Base-by-base conservation (phyloP, 192 early-diverging fungal genomes). In the Coemansia sp. region DNA sequence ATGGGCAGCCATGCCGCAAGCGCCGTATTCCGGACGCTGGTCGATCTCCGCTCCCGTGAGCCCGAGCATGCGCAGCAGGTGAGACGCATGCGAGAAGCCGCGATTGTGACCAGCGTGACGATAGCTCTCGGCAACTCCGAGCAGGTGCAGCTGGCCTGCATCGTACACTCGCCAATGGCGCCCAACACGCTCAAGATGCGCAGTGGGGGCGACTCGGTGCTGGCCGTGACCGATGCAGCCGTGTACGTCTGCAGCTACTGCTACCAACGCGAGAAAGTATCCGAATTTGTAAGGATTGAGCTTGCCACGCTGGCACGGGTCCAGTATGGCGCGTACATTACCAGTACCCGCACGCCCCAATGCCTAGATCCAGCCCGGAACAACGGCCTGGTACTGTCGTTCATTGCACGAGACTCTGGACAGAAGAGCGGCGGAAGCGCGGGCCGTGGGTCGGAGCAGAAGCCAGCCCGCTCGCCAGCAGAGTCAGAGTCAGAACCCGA, bases 161-260 rank as follows among this genome's bases (percentile, higher is more conserved):
- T 83, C 3, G 70, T 85, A 39, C 67, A 80, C 31, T 82, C 79
- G 17, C 68, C 82, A 30, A 43, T 71, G 54, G 54, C 77, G 49
- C 44, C 67, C 29, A 65, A 80, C 54, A 69, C 75, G 28, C 38
- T 60, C 43, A 74, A 57, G 41, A n/a, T 44, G 26, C 47, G 43
- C 14, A 56, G 60, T 7, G 77, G 77, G 26, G 77, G 78, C 46
- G 84, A 88, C 54, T 80, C 83, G 55, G 79, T 88, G 11, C 60
- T 88, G 4, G 52, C 83, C 0, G 45, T 88, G 17, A 85, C 85
- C 0, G 60, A 76, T 25, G 68, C 68, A 22, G 84, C 85, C 0
- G 47, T 88, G 1, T 85, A 85, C 51, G 59, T 88, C 14, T 88
- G 85, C 50, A 71, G 80, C 14, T 84, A 81, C 25, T 75, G 85